phyloP scores from a whole-genome alignment of 2,329 filamentous ascomycete genomes.

The Colletotrichum destructivum region DNA sequence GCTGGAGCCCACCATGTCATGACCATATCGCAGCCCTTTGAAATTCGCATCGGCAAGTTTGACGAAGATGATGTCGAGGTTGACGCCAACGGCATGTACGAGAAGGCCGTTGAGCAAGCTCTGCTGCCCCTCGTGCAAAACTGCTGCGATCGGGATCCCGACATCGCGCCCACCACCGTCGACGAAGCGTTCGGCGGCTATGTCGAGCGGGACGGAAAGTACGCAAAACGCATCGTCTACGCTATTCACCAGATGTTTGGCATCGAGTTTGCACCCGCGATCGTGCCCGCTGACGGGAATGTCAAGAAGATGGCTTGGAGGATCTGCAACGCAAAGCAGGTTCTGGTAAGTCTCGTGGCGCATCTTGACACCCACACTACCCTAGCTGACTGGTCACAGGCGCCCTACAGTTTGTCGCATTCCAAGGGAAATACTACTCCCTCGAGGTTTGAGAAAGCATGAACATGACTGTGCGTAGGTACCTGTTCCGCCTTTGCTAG shows the following conservation, averaged over 20 bases:
- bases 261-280: constrained; percentile 93
- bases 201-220: constrained; percentile 90
- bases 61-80: constrained; percentile 80
- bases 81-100: constrained; percentile 73
- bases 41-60: constrained; percentile 87
- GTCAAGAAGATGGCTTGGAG: constrained; percentile 94
- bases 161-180: constrained; percentile 85
- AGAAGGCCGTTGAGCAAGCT: constrained; percentile 80
- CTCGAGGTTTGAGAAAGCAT: constrained; percentile 35
- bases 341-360: constrained; percentile 77
- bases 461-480: neutral
- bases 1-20: constrained; percentile 93
- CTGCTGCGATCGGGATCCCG: constrained; percentile 92
- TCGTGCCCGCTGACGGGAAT: constrained; percentile 92
- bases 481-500: neutral
- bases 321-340: constrained; percentile 95
- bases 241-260: constrained; percentile 98
- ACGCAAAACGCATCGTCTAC: constrained; percentile 90
- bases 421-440: constrained; percentile 75
- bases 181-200: constrained; percentile 89
- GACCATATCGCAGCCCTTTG: constrained; percentile 93
- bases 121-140: constrained; percentile 89
- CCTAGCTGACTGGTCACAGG: constrained; percentile 58
- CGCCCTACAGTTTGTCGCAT: constrained; percentile 79
- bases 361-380: neutral